Evolutionary conservation across 768 basidiomycete species (phyloP).

Genomic region (Leccinum barrowsii): DNA sequence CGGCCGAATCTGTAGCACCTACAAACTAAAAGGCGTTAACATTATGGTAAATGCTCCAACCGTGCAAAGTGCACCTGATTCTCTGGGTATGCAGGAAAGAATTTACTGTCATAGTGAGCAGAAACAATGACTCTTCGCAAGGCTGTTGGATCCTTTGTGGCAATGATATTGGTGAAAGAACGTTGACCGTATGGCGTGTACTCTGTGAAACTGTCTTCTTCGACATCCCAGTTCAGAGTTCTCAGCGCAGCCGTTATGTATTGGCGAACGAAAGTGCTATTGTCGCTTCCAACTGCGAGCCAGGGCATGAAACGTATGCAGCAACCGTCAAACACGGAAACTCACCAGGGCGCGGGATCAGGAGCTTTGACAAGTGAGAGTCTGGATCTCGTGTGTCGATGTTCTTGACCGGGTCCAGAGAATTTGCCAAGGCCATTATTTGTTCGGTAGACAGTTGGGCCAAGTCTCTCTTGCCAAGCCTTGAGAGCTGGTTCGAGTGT

Average conservation of each 20-base stretch:
- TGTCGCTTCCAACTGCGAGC: slow-evolving; percentile 60
- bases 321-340: slow-evolving; percentile 26
- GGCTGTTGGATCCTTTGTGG: slow-evolving; percentile 90
- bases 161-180: slow-evolving; percentile 86
- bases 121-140: slow-evolving; percentile 78
- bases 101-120: slow-evolving; percentile 94
- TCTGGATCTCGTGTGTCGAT: slow-evolving; percentile 61
- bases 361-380: slow-evolving; percentile 77
- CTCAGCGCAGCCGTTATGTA: slow-evolving; percentile 75
- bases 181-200: slow-evolving; percentile 79
- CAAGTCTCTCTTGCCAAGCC: slow-evolving; percentile 37
- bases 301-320: neutral
- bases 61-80: slow-evolving; percentile 57
- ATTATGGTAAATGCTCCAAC: neutral
- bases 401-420: slow-evolving; percentile 63
- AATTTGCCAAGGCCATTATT: slow-evolving; percentile 46
- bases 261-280: slow-evolving; percentile 77
- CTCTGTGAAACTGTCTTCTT: slow-evolving; percentile 77
- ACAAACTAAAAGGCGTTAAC: slow-evolving; percentile 61
- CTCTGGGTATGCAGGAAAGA: slow-evolving; percentile 62
- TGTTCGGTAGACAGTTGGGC: slow-evolving; percentile 46
- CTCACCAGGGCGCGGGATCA: slow-evolving; percentile 79
- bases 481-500: slow-evolving; percentile 29
- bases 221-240: slow-evolving; percentile 80
- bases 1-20: slow-evolving; percentile 96